Percentiles rank a stretch among this genome's conserved stretches.
Evolutionary conservation across 176 grass and related monocot species (phyloP).

Genomic region (Avena atlantica): DNA sequence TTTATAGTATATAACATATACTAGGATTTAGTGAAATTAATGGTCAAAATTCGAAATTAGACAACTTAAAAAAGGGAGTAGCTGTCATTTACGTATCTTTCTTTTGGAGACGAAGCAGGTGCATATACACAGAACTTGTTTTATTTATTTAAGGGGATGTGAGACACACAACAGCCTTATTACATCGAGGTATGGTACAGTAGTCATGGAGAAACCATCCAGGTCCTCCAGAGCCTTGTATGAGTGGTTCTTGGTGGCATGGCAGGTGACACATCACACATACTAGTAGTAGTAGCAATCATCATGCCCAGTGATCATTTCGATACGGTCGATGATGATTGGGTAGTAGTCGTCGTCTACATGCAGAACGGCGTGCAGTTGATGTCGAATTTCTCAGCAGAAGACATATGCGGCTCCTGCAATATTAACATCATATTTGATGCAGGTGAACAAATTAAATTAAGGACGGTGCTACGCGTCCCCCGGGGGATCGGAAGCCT

Average conservation of each 20-base stretch:
- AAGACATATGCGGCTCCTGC: slow-evolving; percentile 86
- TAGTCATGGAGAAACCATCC: neutral
- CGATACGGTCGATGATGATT: neutral
- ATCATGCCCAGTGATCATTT: neutral
- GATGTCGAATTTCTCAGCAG: slow-evolving; percentile 67
- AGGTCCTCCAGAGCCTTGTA: neutral
- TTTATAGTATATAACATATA: no score
- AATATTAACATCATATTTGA: neutral
- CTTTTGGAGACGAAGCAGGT: neutral
- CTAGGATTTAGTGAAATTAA: no score
- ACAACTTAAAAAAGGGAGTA: no score
- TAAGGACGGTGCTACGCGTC: no score
- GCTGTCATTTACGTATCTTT: no score
- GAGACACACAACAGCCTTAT: slow-evolving; percentile 34
- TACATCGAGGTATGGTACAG: slow-evolving; percentile 16
- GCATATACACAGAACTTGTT: neutral
- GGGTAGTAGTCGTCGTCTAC: slow-evolving; percentile 35
- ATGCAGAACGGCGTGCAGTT: slow-evolving; percentile 58
- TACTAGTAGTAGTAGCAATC: neutral
- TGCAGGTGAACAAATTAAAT: neutral
- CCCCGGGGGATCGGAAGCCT: no score
- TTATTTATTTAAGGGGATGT: neutral
- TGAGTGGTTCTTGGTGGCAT: neutral
- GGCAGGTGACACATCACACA: slow-evolving; percentile 1
- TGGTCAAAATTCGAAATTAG: no score